A percentile compares a stretch with the other conserved stretches of the same genome.
These are phyloP conservation scores for Gossypium longicalyx DNA, from an alignment of 345 rosid genomes.

Conservation along the genomic window DNA sequence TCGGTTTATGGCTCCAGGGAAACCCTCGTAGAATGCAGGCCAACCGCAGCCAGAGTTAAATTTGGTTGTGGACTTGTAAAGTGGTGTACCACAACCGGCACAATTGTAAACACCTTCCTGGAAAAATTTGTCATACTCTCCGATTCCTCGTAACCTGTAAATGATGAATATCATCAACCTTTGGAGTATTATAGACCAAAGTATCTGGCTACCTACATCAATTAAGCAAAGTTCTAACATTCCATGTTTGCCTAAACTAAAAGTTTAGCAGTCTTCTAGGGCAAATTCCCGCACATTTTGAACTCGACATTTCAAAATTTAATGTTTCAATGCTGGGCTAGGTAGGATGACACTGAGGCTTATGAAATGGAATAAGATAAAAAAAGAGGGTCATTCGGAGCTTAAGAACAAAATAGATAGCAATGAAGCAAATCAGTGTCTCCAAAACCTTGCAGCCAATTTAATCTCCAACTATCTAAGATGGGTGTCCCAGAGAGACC, in stretches of 20 bases:
- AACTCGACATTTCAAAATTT: not conserved
- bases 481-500: not conserved
- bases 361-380: not conserved
- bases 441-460: slow-evolving; percentile 8
- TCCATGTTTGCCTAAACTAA: not conserved
- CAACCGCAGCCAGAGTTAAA: slow-evolving; percentile 72
- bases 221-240: not conserved
- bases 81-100: slow-evolving; percentile 60
- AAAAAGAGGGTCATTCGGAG: not conserved
- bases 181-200: not conserved
- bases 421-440: not conserved
- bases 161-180: not conserved
- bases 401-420: not conserved
- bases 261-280: not conserved
- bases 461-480: not conserved
- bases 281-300: not conserved
- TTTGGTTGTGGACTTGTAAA: slow-evolving; percentile 58
- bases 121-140: slow-evolving; percentile 50
- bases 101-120: slow-evolving; percentile 58
- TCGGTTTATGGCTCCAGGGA: slow-evolving; percentile 58
- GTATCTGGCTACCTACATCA: not conserved
- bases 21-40: slow-evolving; percentile 80
- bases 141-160: slow-evolving; percentile 38
- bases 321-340: not conserved
- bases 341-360: not conserved